Percentiles rank a stretch among this genome's conserved stretches.
These are phyloP conservation scores for Meyerozyma guilliermondii DNA, from an alignment of 1,139 yeast species.

Conservation along the genomic window DNA sequence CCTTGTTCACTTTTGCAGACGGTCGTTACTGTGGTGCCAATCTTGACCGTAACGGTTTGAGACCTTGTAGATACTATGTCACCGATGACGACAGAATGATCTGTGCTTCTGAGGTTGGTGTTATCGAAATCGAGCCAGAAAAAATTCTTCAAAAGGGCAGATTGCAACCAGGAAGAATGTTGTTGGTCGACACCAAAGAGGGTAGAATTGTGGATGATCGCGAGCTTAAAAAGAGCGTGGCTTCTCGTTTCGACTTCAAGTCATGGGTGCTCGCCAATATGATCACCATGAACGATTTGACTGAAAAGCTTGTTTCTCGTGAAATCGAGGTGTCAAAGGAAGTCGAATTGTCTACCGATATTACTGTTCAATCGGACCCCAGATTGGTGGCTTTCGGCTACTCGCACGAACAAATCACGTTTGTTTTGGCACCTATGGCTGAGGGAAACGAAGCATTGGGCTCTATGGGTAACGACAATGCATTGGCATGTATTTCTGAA, in stretches of 20 bases:
- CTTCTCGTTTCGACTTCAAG: constrained; percentile 87
- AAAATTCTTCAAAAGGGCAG: constrained; percentile 86
- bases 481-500: constrained; percentile 92
- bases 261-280: constrained; percentile 88
- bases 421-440: constrained; percentile 92
- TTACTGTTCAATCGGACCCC: constrained; percentile 72
- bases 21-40: constrained; percentile 98
- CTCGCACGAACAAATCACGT: constrained; percentile 83
- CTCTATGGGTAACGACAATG: constrained; percentile 97
- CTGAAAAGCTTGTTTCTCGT: constrained; percentile 51
- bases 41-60: constrained; percentile 92
- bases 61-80: constrained; percentile 97
- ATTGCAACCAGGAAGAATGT: constrained; percentile 93
- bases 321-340: constrained; percentile 27
- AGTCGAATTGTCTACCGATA: constrained; percentile 17
- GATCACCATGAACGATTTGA: constrained; percentile 75
- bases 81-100: constrained; percentile 94
- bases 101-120: constrained; percentile 98
- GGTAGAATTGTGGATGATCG: constrained; percentile 93
- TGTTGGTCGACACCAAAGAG: constrained; percentile 87
- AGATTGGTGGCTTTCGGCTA: constrained; percentile 85
- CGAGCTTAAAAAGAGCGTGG: constrained; percentile 74
- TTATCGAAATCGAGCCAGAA: constrained; percentile 81
- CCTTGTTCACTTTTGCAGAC: constrained; percentile 92
- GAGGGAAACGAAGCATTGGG: constrained; percentile 94